These are phyloP conservation scores for Hyparrhenia diplandra DNA, from an alignment of 176 grass and related monocot genomes.

Conservation along the genomic window DNA sequence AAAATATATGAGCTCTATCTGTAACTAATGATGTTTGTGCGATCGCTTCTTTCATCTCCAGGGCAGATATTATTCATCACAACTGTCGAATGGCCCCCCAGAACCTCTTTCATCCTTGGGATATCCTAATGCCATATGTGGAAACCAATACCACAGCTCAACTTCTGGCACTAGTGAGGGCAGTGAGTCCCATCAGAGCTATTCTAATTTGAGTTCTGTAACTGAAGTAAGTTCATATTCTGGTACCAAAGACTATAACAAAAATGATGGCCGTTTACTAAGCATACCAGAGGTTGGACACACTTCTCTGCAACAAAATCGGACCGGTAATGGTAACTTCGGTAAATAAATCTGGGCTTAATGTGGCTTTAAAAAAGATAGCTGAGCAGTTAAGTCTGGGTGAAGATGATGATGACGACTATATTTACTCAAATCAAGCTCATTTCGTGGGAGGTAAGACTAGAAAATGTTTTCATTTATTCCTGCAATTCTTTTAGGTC, in stretches of 20 bases:
- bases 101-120: slow-evolving; percentile 47
- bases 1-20: slow-evolving; percentile 6
- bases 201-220: slow-evolving; percentile 52
- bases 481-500: slow-evolving; percentile 23
- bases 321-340: slow-evolving; percentile 26
- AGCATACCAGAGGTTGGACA: slow-evolving; percentile 33
- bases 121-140: slow-evolving; percentile 29
- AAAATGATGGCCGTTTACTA: slow-evolving; percentile 1
- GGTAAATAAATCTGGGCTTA: slow-evolving; percentile 53
- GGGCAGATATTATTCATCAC: slow-evolving; percentile 76
- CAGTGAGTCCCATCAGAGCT: slow-evolving; percentile 55
- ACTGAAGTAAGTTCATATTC: slow-evolving; percentile 76
- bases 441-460: neutral
- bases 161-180: slow-evolving; percentile 40
- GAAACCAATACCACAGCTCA: slow-evolving; percentile 26
- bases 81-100: slow-evolving; percentile 44
- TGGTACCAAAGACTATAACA: slow-evolving; percentile 35
- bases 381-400: slow-evolving; percentile 83
- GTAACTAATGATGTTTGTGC: slow-evolving; percentile 9
- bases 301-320: slow-evolving; percentile 14
- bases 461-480: slow-evolving; percentile 34
- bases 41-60: slow-evolving; percentile 24
- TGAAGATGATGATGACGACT: slow-evolving; percentile 80
- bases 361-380: slow-evolving; percentile 70
- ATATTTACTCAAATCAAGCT: slow-evolving; percentile 54